These are phyloP conservation scores for Lactarius quietus DNA, from an alignment of 768 basidiomycete species.

Conservation along the genomic window DNA sequence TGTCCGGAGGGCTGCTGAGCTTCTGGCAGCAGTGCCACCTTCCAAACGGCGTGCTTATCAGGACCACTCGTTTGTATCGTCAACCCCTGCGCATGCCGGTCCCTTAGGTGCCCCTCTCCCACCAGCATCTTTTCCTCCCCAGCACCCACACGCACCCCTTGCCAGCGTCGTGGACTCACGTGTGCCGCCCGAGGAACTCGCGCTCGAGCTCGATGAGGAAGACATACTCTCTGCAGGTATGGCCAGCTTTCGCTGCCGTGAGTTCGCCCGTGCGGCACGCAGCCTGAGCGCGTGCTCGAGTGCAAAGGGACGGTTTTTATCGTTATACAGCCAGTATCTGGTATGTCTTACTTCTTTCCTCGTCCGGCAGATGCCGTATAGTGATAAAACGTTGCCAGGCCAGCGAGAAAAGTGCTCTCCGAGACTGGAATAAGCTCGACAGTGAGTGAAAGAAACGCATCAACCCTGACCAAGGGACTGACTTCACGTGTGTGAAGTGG, in stretches of 20 bases:
- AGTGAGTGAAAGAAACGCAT: conserved; percentile 40
- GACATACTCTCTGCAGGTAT: conserved; percentile 72
- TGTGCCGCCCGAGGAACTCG: conserved; percentile 13
- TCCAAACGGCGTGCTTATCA: conserved; percentile 41
- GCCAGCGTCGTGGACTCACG: conserved; percentile 15
- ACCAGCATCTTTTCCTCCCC: conserved; percentile 18
- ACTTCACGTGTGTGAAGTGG: conserved; percentile 44
- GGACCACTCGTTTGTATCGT: conserved; percentile 48
- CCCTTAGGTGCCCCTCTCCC: conserved; percentile 28
- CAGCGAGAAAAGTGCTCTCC: conserved; percentile 75
- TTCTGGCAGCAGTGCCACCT: conserved; percentile 57
- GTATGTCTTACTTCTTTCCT: conserved; percentile 50
- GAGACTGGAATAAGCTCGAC: conserved; percentile 82
- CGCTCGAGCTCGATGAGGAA: conserved; percentile 57
- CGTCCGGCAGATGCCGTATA: conserved; percentile 8
- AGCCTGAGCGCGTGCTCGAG: conserved; percentile 63
- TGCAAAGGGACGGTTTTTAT: conserved; percentile 70
- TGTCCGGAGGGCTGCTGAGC: conserved; percentile 65
- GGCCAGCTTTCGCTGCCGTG: conserved; percentile 69
- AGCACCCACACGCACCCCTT: conserved; percentile 19
- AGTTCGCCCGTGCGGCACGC: conserved; percentile 70
- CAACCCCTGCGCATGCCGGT: conserved; percentile 48
- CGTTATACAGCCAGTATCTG: conserved; percentile 78
- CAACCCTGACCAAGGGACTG: background rate
- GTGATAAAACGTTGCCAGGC: conserved; percentile 45